Evolutionary conservation across 140 eudicot genomes (phyloP).

Genomic region (Oenanthe javanica): DNA sequence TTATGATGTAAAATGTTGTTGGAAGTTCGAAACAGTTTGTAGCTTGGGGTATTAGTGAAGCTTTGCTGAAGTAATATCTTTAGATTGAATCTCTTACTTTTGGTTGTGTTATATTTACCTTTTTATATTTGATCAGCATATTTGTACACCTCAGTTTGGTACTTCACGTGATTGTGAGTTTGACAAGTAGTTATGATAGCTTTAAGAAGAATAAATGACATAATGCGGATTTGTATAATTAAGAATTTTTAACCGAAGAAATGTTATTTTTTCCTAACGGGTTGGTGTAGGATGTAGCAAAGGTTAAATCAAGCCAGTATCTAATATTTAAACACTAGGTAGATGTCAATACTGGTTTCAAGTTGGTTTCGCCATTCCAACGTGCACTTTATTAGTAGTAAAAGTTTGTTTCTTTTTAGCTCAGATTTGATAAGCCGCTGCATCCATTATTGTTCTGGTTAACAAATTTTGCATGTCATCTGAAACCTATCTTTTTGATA

Average conservation of each 20-base stretch:
- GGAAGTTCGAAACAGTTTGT: background rate
- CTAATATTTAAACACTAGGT: background rate
- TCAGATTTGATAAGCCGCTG: background rate
- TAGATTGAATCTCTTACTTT: background rate
- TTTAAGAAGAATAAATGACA: background rate
- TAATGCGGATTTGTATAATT: background rate
- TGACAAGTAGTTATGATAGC: background rate
- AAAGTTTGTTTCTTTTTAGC: background rate
- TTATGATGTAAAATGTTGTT: no score
- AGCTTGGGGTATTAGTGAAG: background rate
- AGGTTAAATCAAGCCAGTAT: background rate
- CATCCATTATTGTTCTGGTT: background rate
- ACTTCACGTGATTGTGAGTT: background rate
- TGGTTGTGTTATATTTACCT: background rate
- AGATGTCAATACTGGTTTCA: background rate
- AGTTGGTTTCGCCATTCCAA: background rate
- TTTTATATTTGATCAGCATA: background rate
- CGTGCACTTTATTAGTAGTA: background rate
- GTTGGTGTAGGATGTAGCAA: background rate
- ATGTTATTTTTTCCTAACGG: background rate
- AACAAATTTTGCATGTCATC: slow-evolving; percentile 6
- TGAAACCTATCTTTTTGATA: slow-evolving; percentile 44
- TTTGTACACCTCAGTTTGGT: background rate
- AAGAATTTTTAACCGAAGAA: background rate
- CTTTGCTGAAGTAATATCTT: background rate